Percentiles rank a stretch among this genome's conserved stretches.
phyloP scores from a whole-genome alignment of 805 yeast genomes.

The Yarrowia divulgata region DNA sequence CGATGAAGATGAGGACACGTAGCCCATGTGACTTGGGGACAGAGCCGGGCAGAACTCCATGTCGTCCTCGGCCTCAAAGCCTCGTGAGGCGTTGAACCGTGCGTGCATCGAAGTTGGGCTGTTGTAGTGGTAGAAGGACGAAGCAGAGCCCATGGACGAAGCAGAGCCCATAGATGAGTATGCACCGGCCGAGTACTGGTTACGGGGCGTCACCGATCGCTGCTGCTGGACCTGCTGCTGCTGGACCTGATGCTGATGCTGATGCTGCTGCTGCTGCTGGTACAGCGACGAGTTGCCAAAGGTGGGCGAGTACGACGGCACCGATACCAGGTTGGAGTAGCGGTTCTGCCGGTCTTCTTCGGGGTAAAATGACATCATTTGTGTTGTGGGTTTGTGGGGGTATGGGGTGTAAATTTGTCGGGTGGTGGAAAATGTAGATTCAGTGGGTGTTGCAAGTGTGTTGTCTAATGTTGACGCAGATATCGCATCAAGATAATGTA shows the following conservation, averaged over 20 bases:
- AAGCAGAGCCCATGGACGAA: conserved; percentile 32
- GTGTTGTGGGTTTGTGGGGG: not conserved
- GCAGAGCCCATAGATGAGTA: conserved; percentile 37
- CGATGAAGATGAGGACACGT: conserved; percentile 26
- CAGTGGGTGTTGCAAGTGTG: not conserved
- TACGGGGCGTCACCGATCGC: conserved; percentile 34
- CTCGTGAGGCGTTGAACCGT: conserved; percentile 66
- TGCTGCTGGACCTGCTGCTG: conserved; percentile 38
- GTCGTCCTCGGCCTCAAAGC: conserved; percentile 76
- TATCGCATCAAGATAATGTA: conserved; percentile 38
- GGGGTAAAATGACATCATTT: conserved; percentile 36
- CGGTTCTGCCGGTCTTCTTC: conserved; percentile 39
- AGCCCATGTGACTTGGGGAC: conserved; percentile 36
- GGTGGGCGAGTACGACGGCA: conserved; percentile 28
- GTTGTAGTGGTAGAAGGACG: conserved; percentile 31
- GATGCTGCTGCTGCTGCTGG: conserved; percentile 40
- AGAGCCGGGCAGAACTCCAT: conserved; percentile 69
- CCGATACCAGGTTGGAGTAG: conserved; percentile 37
- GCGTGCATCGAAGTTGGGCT: conserved; percentile 24
- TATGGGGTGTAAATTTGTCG: not conserved
- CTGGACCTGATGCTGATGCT: conserved; percentile 38
- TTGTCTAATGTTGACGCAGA: conserved; percentile 31
- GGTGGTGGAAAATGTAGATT: not conserved
- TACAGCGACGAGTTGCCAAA: conserved; percentile 34
- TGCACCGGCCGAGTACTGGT: conserved; percentile 36